Evolutionary conservation across 345 rosid genomes (phyloP), one percentile per base, ranked within the genome.

Genomic region (Punica granatum): DNA sequence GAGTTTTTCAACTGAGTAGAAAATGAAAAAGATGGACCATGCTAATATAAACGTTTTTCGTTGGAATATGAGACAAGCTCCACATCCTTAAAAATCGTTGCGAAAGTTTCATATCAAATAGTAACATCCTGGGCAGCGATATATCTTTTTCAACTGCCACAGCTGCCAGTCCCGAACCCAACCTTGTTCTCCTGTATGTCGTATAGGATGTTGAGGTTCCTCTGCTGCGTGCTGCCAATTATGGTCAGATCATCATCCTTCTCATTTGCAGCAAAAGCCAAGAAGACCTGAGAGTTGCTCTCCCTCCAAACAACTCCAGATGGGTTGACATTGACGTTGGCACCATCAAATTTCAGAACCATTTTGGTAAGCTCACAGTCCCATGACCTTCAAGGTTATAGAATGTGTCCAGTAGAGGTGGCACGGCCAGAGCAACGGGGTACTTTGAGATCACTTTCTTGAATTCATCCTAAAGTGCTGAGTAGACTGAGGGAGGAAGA

Each of bases 191-290:
- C 69, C 1, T 26, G 26, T 33, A 66, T 69, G 44, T 81, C 63
- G 39, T 51, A 60, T 21, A 75, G 63, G 30, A 76, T 39, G 13
- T 69, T 72, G 30, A 70, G 25, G 2, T 33, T 54, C 39, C 72
- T 41, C 19, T 78, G 78, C 37, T 73, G 80, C 28, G 68, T 49
- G 53, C 70, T 71, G 21, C 78, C 78, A 53, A 81, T 68, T 26
- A 81, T 81, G 53, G 48, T 63, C 66, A 36, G n/a, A 14, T 73
- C 76, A 23, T 2, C 1, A 3, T 31, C 64, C 39, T 69, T 14
- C 2, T 25, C 15, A 7, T 64, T 78, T 26, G 32, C 46, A 18
- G 65, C 71, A 36, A 81, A 67, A 28, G 78, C 82, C 64, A 74
- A 74, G 70, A 78, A 78, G 46, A 71, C 74, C 53, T 34, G 62